Evolutionary conservation across 805 yeast species (phyloP).

Genomic region (Nakazawaea wickerhamii): DNA sequence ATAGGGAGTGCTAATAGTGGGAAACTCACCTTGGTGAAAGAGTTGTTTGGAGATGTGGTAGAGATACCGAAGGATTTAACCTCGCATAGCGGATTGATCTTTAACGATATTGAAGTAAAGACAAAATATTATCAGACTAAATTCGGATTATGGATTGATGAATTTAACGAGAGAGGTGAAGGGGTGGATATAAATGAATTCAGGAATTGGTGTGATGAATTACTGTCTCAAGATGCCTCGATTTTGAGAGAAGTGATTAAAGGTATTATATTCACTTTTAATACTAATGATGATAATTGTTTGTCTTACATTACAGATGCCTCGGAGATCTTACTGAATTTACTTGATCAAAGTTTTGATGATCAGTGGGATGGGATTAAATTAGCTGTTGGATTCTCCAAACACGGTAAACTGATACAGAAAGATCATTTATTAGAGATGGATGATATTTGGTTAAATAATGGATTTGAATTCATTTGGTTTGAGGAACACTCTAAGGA

Average conservation of each 20-base stretch:
- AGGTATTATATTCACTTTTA: slow-evolving; percentile 39
- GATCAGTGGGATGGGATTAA: slow-evolving; percentile 31
- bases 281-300: slow-evolving; percentile 18
- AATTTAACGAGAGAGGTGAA: slow-evolving; percentile 25
- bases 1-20: slow-evolving; percentile 40
- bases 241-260: slow-evolving; percentile 42
- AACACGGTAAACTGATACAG: neutral
- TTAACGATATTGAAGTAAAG: slow-evolving; percentile 18
- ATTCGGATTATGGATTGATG: slow-evolving; percentile 26
- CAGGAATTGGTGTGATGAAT: slow-evolving; percentile 34
- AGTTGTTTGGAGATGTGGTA: slow-evolving; percentile 18
- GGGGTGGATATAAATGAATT: slow-evolving; percentile 19
- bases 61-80: slow-evolving; percentile 9
- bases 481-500: slow-evolving; percentile 8
- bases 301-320: slow-evolving; percentile 21
- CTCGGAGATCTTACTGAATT: slow-evolving; percentile 15
- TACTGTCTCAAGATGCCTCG: slow-evolving; percentile 28
- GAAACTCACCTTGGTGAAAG: slow-evolving; percentile 26
- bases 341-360: slow-evolving; percentile 14
- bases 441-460: slow-evolving; percentile 33
- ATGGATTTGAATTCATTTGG: slow-evolving; percentile 37
- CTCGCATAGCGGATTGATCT: slow-evolving; percentile 22
- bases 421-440: slow-evolving; percentile 20
- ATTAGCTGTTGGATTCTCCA: slow-evolving; percentile 28
- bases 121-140: slow-evolving; percentile 25